phyloP scores from a whole-genome alignment of 306 rosid genomes.

The Erythrophleum fordii region DNA sequence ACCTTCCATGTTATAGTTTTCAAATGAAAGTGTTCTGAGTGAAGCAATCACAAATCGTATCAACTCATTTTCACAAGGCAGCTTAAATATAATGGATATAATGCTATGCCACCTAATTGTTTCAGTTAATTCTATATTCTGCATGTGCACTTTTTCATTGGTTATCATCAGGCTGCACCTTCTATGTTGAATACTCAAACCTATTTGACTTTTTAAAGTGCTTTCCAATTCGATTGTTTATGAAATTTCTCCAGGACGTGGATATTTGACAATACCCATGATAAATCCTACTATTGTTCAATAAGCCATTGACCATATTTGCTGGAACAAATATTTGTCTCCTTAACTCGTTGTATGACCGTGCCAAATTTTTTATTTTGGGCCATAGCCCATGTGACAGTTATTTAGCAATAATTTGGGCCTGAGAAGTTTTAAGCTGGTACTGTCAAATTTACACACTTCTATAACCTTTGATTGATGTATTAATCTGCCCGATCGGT shows the following conservation, averaged over 20 bases:
- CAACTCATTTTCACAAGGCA: slow-evolving; percentile 15
- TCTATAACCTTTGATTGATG: not conserved
- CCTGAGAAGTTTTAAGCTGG: not conserved
- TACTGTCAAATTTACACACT: not conserved
- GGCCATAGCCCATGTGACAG: slow-evolving; percentile 15
- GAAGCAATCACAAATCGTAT: not conserved
- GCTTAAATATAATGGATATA: not conserved
- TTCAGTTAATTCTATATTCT: not conserved
- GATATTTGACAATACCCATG: not conserved
- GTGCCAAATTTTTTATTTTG: slow-evolving; percentile 7
- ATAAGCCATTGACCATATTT: slow-evolving; percentile 11
- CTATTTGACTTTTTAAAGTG: not conserved
- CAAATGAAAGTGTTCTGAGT: not conserved
- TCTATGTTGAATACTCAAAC: not conserved
- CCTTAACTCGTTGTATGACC: not conserved
- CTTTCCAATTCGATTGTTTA: not conserved
- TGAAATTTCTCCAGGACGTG: too few species aligned
- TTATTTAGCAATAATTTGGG: not conserved
- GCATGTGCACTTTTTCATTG: not conserved
- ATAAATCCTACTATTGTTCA: slow-evolving; percentile 19
- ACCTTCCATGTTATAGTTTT: not conserved
- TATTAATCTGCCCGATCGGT: not conserved
- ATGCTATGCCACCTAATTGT: not conserved
- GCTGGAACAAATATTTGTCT: slow-evolving; percentile 25
- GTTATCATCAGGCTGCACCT: not conserved